Conservation (phyloP, 169 alveolate genomes). For the Pseudocohnilembus persalinus region DNA sequence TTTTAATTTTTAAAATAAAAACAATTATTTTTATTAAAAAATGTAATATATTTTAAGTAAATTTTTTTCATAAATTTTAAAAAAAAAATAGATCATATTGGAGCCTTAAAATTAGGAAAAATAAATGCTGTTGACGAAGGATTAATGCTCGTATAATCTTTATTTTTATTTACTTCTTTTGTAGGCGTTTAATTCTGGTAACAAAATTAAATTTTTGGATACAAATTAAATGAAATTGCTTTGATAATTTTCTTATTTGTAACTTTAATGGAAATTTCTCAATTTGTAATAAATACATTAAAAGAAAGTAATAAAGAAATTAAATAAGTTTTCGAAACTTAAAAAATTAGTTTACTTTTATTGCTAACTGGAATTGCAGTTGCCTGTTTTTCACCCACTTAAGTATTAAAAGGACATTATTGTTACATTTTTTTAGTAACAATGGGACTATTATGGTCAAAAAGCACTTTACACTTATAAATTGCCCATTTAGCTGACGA, state of each 20-base stretch:
- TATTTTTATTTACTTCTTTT: not conserved
- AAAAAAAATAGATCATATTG: not conserved
- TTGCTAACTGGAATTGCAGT: not conserved
- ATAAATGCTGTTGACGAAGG: not conserved
- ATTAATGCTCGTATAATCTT: not conserved
- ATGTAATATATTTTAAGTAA: no score
- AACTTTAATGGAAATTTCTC: not conserved
- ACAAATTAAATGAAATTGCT: not conserved
- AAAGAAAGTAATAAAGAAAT: not conserved
- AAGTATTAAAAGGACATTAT: no score
- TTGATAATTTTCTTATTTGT: no score
- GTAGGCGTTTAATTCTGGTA: not conserved
- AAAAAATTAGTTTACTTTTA: no score
- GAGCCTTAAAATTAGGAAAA: not conserved
- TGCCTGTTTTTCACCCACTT: not conserved
- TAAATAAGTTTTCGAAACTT: not conserved
- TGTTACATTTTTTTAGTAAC: not conserved
- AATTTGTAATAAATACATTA: not conserved
- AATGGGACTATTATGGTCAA: not conserved
- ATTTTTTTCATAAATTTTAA: no score
- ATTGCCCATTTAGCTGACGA: not conserved
- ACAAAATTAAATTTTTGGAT: not conserved
- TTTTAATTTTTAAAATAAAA: no score
- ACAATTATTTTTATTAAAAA: no score
- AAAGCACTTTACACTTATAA: not conserved